These are phyloP conservation scores for Ilex paraguariensis DNA, from an alignment of 305 asterid species.

Conservation along the genomic window DNA sequence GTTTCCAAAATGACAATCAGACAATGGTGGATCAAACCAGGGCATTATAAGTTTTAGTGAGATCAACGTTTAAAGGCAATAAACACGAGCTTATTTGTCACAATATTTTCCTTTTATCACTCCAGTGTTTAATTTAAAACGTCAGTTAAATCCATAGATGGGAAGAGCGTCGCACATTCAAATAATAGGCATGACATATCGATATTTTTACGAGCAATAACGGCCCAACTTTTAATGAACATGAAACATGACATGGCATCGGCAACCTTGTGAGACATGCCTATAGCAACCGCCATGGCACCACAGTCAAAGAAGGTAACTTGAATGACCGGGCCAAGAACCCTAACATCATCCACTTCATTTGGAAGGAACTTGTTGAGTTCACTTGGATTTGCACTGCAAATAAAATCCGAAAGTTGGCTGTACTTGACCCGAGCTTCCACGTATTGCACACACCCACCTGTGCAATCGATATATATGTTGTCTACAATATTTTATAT, in stretches of 20 bases:
- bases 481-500: conserved; percentile 8
- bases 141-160: neutral
- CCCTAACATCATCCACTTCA: conserved; percentile 12
- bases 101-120: neutral
- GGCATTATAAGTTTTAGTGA: no score
- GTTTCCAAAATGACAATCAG: neutral
- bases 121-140: neutral
- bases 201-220: no score
- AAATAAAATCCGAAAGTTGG: conserved; percentile 5
- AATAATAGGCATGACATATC: neutral
- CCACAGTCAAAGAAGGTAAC: conserved; percentile 26
- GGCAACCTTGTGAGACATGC: conserved; percentile 32
- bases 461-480: conserved; percentile 29
- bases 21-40: neutral
- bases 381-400: conserved; percentile 10
- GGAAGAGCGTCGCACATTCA: neutral
- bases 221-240: conserved; percentile 21
- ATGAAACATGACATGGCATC: conserved; percentile 28
- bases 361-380: conserved; percentile 25
- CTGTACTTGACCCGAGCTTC: conserved; percentile 21
- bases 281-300: conserved; percentile 25
- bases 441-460: conserved; percentile 14
- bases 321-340: conserved; percentile 21
- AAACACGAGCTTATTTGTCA: conserved; percentile 4
- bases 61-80: neutral